Evolutionary conservation across 495 filamentous ascomycete species (phyloP), one percentile per base, ranked within the genome.

Genomic region (Hypoxylon rickii): DNA sequence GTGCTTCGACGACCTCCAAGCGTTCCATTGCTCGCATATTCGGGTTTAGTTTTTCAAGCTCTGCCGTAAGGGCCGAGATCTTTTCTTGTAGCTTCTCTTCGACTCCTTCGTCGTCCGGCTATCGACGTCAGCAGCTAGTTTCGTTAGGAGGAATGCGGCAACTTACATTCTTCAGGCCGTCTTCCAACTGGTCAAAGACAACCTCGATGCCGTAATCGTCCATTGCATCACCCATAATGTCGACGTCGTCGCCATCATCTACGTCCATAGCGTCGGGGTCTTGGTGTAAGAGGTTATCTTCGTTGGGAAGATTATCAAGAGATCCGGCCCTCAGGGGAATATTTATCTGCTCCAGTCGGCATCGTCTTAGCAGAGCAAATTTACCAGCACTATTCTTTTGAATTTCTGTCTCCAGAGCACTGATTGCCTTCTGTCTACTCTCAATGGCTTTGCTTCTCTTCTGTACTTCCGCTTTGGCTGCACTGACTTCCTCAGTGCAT

Each of bases 21-120:
- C 92, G 88, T 58, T 97, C 92, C 70, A 92, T 88, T 20, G 93
- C 93, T 61, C 92, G 89, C 81, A 96, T 92, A 69, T 99, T 97
- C 19, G 93, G 93, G 51, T 92, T 87, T 74, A 97, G 89, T 67
- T 92, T 92, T 56, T 96, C 91, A 24, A 99, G 83, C 63, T 96
- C 90, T 44, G 75, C 73, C 31, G 86, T 86, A 7, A 97, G 78
- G 22, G 78, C 73, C 31, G 80, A 76, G 58, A 97, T 89, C 66
- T 86, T 86, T 34, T 93, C 89, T 47, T 87, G 80, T 20, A 99
- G 78, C 44, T 83, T 80, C n/a, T 89, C 84, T 65, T 96, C 92
- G 21, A 87, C 70, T 41, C 84, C 80, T 44, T 89, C 84, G 46
- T 88, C 86, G 32, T 84, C 76, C 51, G 81, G 77, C 86, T 92